These are phyloP conservation scores for Cercospora beticola DNA, from an alignment of 2,329 filamentous ascomycete genomes.

Conservation along the genomic window DNA sequence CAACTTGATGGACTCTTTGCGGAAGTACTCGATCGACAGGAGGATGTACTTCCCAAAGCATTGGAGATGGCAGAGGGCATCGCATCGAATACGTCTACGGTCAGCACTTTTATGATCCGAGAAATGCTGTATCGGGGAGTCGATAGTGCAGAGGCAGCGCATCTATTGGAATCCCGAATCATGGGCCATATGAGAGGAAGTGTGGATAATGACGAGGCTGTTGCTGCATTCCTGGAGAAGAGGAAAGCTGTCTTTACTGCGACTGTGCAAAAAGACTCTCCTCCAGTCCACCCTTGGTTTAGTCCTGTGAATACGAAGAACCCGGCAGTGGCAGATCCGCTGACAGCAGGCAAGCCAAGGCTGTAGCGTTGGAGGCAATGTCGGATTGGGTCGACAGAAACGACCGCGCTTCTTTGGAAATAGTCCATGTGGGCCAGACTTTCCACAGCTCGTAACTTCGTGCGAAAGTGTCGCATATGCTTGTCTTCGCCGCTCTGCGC, in stretches of 20 bases:
- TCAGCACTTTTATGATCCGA: slow-evolving; percentile 28
- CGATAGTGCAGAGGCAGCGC: slow-evolving; percentile 24
- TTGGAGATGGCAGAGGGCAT: slow-evolving; percentile 21
- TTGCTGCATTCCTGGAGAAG: slow-evolving; percentile 27
- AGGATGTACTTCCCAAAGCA: slow-evolving; percentile 22
- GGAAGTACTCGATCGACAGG: slow-evolving; percentile 23
- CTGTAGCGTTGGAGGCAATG: slow-evolving; percentile 1
- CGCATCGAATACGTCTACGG: slow-evolving; percentile 20
- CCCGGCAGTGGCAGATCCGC: slow-evolving; percentile 18
- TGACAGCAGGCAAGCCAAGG: slow-evolving; percentile 23
- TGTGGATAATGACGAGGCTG: slow-evolving; percentile 27
- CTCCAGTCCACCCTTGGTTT: slow-evolving; percentile 26
- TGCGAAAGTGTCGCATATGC: neutral
- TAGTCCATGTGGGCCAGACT: neutral
- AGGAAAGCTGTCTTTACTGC: slow-evolving; percentile 22
- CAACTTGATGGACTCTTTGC: slow-evolving; percentile 25
- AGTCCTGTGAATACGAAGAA: slow-evolving; percentile 22
- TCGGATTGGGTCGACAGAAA: neutral
- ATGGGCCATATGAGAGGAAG: slow-evolving; percentile 26
- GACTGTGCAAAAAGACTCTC: slow-evolving; percentile 23
- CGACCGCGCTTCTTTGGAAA: neutral
- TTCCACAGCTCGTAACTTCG: neutral
- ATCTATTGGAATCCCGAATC: slow-evolving; percentile 25
- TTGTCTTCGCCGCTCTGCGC: neutral
- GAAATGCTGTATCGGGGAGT: slow-evolving; percentile 26